Evolutionary conservation across 2,329 filamentous ascomycete genomes (phyloP).

Genomic region (Cordyceps javanica): DNA sequence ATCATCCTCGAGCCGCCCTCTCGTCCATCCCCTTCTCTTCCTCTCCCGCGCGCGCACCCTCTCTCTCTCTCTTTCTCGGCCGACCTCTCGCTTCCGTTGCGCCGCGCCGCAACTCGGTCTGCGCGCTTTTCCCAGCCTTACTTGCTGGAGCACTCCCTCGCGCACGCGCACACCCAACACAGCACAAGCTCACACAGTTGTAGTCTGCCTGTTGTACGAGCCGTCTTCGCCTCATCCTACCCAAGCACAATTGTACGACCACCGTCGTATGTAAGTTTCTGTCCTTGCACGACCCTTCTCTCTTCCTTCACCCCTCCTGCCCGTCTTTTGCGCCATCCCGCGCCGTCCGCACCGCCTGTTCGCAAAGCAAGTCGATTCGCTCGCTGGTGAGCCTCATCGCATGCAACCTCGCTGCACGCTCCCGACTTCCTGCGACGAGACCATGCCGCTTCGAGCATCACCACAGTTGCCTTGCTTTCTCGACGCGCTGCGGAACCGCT

Average conservation of each 20-base stretch:
- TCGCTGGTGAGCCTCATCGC: background rate
- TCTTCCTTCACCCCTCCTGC: background rate
- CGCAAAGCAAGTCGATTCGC: background rate
- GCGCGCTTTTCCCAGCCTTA: constrained; percentile 11
- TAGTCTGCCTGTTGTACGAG: background rate
- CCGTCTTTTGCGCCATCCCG: background rate
- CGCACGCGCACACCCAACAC: background rate
- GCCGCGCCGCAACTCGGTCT: constrained; percentile 8
- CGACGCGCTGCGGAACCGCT: background rate
- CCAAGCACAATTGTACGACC: background rate
- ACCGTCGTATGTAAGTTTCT: constrained; percentile 8
- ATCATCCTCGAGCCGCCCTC: no score
- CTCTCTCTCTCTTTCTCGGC: background rate
- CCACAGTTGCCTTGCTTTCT: background rate
- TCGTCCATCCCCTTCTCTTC: background rate
- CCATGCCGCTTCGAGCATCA: background rate
- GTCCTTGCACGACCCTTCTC: background rate
- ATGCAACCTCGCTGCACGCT: background rate
- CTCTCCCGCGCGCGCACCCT: no score
- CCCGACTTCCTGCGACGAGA: background rate
- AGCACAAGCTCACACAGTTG: constrained; percentile 7
- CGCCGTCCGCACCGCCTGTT: background rate
- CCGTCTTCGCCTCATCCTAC: background rate
- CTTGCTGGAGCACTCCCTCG: no score
- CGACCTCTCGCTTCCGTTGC: constrained; percentile 8